Evolutionary conservation across 768 basidiomycete genomes (phyloP).

Genomic region (Suillus clintonianus): DNA sequence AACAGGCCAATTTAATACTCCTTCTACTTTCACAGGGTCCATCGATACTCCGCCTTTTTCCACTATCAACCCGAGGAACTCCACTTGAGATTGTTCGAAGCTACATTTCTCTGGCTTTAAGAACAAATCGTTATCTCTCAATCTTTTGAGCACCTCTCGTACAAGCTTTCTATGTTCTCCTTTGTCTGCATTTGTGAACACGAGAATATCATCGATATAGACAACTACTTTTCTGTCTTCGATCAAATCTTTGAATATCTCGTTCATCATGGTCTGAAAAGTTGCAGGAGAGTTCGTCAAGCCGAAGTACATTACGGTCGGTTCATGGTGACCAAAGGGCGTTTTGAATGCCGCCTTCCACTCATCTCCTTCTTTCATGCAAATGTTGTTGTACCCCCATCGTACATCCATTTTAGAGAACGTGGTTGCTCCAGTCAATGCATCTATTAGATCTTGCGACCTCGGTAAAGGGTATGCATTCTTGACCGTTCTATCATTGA

Average conservation of each 20-base stretch:
- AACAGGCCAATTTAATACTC: conserved; percentile 30
- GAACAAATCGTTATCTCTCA: conserved; percentile 35
- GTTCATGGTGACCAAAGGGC: conserved; percentile 40
- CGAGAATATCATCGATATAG: conserved; percentile 48
- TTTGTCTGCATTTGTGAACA: conserved; percentile 23
- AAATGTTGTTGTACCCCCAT: neutral
- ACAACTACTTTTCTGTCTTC: conserved; percentile 36
- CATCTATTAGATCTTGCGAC: neutral
- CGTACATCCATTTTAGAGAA: conserved; percentile 7
- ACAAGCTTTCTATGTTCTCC: conserved; percentile 17
- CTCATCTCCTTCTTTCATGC: conserved; percentile 42
- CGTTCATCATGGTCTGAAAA: conserved; percentile 38
- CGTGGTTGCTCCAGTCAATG: neutral
- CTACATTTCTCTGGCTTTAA: too few relatives aligned
- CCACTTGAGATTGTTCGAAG: too few relatives aligned
- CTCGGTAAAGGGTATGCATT: neutral
- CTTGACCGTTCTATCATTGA: conserved; percentile 7
- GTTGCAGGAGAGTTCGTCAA: conserved; percentile 38
- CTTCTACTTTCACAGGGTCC: conserved; percentile 35
- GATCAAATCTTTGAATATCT: conserved; percentile 33
- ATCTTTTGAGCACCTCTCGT: conserved; percentile 22
- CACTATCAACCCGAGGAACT: too few relatives aligned
- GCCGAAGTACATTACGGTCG: conserved; percentile 41
- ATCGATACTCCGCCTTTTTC: too few relatives aligned
- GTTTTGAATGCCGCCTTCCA: conserved; percentile 44